Base-by-base conservation (phyloP, 2,329 filamentous ascomycete species). In the Aspergillus sp. region DNA sequence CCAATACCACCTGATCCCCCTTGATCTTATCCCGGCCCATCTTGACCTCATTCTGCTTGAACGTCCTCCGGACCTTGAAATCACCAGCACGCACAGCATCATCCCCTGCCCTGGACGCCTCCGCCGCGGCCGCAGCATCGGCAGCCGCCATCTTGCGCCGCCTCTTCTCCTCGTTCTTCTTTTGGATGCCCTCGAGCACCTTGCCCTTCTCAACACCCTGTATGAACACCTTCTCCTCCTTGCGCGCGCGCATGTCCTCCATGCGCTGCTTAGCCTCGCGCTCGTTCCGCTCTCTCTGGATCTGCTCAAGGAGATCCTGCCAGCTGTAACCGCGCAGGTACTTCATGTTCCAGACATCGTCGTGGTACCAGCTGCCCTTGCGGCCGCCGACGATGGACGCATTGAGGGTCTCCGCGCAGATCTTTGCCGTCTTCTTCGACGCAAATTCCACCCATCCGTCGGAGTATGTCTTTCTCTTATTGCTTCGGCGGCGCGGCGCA, bases 361-460 rank as follows among this genome's bases (percentile, higher is more conserved):
- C 76, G 46, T 72, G 70, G 50, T 78, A 78, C 63, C 68, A 77
- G 4, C 74, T 70, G 2, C 72, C 72, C 61, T 78, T 77, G 29
- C 66, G 64, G 3, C 75, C 75, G 14, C 74, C 75, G 6, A 78
- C 65, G 6, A 69, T 71, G 3, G 64, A 64, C 23, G 75, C 73
- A 60, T 78, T 78, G 43, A 78, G 61, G 2, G 74, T 71, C 60
- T 77, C 73, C 3, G 74, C 74, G 50, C 72, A 75, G 19, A 74
- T 64, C 60, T 76, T 76, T 0, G 76, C 76, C 6, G 66, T 71
- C 54, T 70, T 72, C 54, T 76, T 77, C 23, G 72, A 74, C n/a
- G 63, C 68, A 50, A 78, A 76, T 48, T 77, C 75, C 11, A 78
- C 68, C 76, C 76, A 78, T 4, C 76, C 76, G 56, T 78, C 76